Evolutionary conservation across 179 eudicot species (phyloP).

Genomic region (Nepenthes alata): DNA sequence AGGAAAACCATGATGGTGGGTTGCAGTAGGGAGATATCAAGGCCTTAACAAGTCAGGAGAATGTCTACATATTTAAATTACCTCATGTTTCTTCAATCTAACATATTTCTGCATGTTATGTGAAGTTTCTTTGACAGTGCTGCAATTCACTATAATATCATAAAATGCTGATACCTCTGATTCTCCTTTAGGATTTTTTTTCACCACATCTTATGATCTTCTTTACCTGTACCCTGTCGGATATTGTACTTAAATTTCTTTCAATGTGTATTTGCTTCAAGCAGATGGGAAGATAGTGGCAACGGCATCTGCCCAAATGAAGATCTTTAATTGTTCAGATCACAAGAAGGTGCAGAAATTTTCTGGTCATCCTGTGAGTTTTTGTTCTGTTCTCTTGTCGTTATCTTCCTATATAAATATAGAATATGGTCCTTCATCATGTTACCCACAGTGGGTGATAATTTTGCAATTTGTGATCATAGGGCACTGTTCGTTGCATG

Average conservation of each 20-base stretch:
- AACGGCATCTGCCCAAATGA: slow-evolving; percentile 83
- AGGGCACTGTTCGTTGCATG: slow-evolving; percentile 82
- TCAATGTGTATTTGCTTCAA: slow-evolving; percentile 7
- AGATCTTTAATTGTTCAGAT: slow-evolving; percentile 55
- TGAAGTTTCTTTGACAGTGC: too few relatives aligned
- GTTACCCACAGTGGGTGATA: neutral
- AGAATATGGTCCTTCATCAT: neutral
- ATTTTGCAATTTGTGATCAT: slow-evolving; percentile 9
- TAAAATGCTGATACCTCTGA: too few relatives aligned
- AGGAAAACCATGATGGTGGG: too few relatives aligned
- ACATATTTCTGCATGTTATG: too few relatives aligned
- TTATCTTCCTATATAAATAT: neutral
- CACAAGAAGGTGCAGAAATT: slow-evolving; percentile 82
- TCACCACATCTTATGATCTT: too few relatives aligned
- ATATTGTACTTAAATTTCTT: slow-evolving; percentile 2
- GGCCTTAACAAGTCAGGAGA: too few relatives aligned
- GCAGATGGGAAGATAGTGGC: slow-evolving; percentile 78
- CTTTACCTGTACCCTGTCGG: neutral
- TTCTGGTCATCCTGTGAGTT: slow-evolving; percentile 91
- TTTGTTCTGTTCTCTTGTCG: slow-evolving; percentile 3
- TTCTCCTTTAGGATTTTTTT: too few relatives aligned
- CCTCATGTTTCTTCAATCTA: too few relatives aligned
- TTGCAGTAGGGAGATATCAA: too few relatives aligned
- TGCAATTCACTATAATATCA: too few relatives aligned
- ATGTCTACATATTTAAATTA: too few relatives aligned